Percentiles rank a stretch among this genome's conserved stretches.
phyloP scores from a whole-genome alignment of 177 flowering plant genomes.

The Vitis hybrid region DNA sequence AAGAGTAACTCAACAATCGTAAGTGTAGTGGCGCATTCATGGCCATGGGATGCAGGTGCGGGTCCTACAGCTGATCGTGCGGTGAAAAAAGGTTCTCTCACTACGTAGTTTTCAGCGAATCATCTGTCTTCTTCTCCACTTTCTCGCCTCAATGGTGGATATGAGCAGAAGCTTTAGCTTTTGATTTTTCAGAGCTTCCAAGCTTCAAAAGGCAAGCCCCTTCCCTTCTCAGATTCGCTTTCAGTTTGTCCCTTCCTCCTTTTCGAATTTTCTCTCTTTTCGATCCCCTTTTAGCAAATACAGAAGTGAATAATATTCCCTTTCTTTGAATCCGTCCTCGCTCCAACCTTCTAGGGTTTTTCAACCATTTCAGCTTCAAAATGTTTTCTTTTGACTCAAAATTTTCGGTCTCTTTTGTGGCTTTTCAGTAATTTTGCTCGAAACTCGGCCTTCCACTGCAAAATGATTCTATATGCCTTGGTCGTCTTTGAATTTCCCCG shows the following conservation, averaged over 20 bases:
- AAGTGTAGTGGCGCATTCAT: too few relatives aligned
- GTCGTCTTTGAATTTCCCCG: too few relatives aligned
- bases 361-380: neutral
- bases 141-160: conserved; percentile 14
- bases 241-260: conserved; percentile 16
- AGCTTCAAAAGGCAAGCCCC: conserved; percentile 1
- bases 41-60: too few relatives aligned
- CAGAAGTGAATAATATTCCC: too few relatives aligned
- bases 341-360: conserved; percentile 1
- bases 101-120: conserved; percentile 14
- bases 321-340: conserved; percentile 15
- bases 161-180: conserved; percentile 10
- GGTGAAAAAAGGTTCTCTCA: too few relatives aligned
- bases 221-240: conserved; percentile 21
- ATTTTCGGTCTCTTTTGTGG: neutral
- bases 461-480: too few relatives aligned
- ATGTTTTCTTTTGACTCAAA: conserved; percentile 17
- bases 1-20: too few relatives aligned
- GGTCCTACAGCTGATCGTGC: too few relatives aligned
- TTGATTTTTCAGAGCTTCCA: conserved; percentile 6
- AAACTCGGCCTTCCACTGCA: too few relatives aligned
- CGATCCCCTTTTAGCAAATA: neutral
- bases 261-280: conserved; percentile 6
- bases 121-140: conserved; percentile 9
- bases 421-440: neutral